Percentiles rank a stretch among this genome's conserved stretches.
Evolutionary conservation across 2,329 filamentous ascomycete species (phyloP).

Genomic region (Waltergamsia citrina): DNA sequence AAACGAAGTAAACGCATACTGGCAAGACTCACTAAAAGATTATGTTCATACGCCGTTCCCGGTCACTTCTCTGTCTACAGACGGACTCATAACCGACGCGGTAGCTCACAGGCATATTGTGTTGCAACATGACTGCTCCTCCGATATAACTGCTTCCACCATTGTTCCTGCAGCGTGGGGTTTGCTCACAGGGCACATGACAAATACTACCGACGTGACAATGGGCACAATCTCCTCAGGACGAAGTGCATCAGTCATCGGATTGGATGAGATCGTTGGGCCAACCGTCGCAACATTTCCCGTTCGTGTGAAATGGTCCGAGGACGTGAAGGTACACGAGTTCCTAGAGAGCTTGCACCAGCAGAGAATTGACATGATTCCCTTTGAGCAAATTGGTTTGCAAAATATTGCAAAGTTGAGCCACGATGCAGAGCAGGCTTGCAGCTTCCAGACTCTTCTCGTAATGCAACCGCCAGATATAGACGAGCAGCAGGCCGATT

Average conservation of each 20-base stretch:
- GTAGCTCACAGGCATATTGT: no score
- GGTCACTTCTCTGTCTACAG: no score
- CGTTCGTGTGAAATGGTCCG: constrained; percentile 17
- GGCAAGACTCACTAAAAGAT: constrained; percentile 16
- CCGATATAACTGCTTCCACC: constrained; percentile 8
- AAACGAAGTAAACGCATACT: constrained; percentile 25
- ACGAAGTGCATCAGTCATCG: constrained; percentile 11
- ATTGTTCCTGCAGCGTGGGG: constrained; percentile 13
- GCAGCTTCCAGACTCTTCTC: constrained; percentile 8
- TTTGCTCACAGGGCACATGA: constrained; percentile 22
- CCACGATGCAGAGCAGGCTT: constrained; percentile 4
- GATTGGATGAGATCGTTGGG: constrained; percentile 13
- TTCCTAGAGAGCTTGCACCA: constrained; percentile 25
- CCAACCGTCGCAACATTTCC: constrained; percentile 18
- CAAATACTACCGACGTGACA: constrained; percentile 18
- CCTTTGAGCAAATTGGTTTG: constrained; percentile 9
- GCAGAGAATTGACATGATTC: constrained; percentile 7
- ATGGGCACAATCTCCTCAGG: constrained; percentile 15
- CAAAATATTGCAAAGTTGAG: constrained; percentile 6
- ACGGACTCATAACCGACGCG: no score
- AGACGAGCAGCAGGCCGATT: background rate
- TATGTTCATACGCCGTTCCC: constrained; percentile 4
- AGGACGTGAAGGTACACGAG: constrained; percentile 16
- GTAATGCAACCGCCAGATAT: constrained; percentile 7
- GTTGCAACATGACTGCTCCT: no score